Evolutionary conservation across 2,329 filamentous ascomycete species (phyloP).

Genomic region (Beauveria medogensis): DNA sequence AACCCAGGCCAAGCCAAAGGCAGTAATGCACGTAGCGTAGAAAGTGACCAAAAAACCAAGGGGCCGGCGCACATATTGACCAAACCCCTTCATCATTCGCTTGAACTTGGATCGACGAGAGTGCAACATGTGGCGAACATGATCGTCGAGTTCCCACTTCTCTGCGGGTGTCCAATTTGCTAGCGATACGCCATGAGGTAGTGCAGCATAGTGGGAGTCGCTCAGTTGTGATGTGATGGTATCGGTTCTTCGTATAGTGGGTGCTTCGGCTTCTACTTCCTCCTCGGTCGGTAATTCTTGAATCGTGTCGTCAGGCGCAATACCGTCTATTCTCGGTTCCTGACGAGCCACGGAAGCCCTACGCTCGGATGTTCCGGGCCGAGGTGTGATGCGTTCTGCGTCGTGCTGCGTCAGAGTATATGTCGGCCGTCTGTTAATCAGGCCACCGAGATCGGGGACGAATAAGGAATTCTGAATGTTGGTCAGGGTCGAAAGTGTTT

Average conservation of each 20-base stretch:
- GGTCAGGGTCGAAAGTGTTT: constrained; percentile 73
- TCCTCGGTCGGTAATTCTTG: constrained; percentile 16
- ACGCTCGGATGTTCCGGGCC: constrained; percentile 3
- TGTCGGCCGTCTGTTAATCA: constrained; percentile 69
- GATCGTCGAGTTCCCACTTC: constrained; percentile 70
- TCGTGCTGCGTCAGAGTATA: constrained; percentile 58
- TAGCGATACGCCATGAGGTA: constrained; percentile 65
- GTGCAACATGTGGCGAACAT: constrained; percentile 81
- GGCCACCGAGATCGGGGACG: constrained; percentile 68
- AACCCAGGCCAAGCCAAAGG: constrained; percentile 83
- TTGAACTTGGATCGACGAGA: constrained; percentile 74
- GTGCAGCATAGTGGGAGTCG: constrained; percentile 67
- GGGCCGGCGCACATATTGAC: constrained; percentile 67
- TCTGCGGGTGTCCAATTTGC: constrained; percentile 70
- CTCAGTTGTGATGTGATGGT: constrained; percentile 62
- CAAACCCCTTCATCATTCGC: constrained; percentile 69
- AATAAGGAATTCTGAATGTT: constrained; percentile 90
- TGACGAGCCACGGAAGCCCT: neutral
- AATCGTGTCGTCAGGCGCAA: constrained; percentile 17
- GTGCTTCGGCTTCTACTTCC: constrained; percentile 13
- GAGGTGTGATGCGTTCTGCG: constrained; percentile 3
- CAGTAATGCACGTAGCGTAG: constrained; percentile 73
- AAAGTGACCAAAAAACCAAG: constrained; percentile 77
- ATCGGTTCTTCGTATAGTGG: constrained; percentile 30
- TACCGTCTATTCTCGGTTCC: constrained; percentile 15